These are phyloP conservation scores for Sclerotinia sclerotiorum DNA, from an alignment of 2,329 filamentous ascomycete species.

Conservation along the genomic window DNA sequence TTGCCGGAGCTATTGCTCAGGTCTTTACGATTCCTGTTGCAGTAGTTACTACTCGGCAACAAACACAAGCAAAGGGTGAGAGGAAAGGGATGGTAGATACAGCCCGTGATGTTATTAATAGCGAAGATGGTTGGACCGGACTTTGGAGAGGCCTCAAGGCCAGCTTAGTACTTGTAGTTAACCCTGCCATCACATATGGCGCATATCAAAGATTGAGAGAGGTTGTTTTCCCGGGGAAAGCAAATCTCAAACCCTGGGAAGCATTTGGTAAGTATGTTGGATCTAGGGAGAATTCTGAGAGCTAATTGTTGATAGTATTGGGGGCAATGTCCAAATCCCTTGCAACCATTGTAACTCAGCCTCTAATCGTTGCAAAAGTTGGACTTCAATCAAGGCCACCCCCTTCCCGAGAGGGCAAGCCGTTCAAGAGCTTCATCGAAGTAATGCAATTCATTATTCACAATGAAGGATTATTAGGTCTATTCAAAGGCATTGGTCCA, in stretches of 20 bases:
- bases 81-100: constrained; percentile 86
- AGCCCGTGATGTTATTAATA: constrained; percentile 81
- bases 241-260: constrained; percentile 76
- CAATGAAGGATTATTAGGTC: constrained; percentile 76
- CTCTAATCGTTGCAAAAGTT: constrained; percentile 96
- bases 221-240: constrained; percentile 73
- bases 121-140: constrained; percentile 84
- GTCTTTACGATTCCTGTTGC: constrained; percentile 95
- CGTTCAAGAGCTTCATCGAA: constrained; percentile 89
- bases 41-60: constrained; percentile 92
- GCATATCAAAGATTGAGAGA: constrained; percentile 88
- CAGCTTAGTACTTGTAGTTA: constrained; percentile 90
- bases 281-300: not conserved
- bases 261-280: constrained; percentile 73
- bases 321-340: constrained; percentile 90
- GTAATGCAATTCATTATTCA: constrained; percentile 93
- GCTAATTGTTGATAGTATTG: constrained; percentile 59
- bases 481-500: constrained; percentile 96
- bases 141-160: constrained; percentile 96
- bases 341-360: constrained; percentile 89
- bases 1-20: constrained; percentile 88
- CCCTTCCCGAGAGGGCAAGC: constrained; percentile 77
- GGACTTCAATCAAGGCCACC: constrained; percentile 93
- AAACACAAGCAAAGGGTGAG: constrained; percentile 83
- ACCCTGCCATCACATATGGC: constrained; percentile 96